Evolutionary conservation across 768 basidiomycete genomes (phyloP).

Genomic region (Phaeotremella fagi): DNA sequence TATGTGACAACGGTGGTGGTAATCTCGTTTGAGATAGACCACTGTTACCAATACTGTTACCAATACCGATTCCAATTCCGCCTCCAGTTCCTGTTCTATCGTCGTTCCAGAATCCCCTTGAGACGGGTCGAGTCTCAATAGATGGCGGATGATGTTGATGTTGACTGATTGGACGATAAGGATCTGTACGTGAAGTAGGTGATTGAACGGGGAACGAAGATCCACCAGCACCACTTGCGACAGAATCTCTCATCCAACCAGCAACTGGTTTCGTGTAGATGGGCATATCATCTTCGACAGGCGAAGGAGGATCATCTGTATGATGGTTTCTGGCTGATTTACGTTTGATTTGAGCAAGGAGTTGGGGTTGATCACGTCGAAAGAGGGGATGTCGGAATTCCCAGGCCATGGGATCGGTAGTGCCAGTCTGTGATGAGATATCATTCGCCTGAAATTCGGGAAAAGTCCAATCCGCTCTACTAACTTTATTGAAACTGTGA

Average conservation of each 20-base stretch:
- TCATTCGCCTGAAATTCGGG: constrained; percentile 42
- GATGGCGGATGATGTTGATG: background rate
- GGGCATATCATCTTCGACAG: constrained; percentile 16
- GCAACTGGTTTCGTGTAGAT: constrained; percentile 15
- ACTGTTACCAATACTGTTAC: background rate
- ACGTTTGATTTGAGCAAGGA: constrained; percentile 44
- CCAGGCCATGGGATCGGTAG: constrained; percentile 42
- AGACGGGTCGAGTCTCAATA: background rate
- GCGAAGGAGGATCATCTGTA: constrained; percentile 19
- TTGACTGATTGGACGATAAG: background rate
- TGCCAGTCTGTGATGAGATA: constrained; percentile 30
- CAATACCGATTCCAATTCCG: too few species aligned
- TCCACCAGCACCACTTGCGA: too few species aligned
- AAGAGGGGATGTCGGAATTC: constrained; percentile 48
- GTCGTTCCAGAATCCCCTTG: background rate
- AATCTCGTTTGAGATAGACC: background rate
- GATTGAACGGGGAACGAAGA: constrained; percentile 2
- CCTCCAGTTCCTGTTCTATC: too few species aligned
- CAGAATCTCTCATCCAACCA: constrained; percentile 39
- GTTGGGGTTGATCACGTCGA: constrained; percentile 44
- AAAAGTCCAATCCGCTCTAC: background rate
- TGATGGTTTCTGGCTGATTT: constrained; percentile 26
- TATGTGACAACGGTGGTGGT: background rate
- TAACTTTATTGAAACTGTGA: constrained; percentile 21
- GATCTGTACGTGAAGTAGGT: background rate